Conservation (phyloP, 345 rosid species). For the Salix koriyanagi region DNA sequence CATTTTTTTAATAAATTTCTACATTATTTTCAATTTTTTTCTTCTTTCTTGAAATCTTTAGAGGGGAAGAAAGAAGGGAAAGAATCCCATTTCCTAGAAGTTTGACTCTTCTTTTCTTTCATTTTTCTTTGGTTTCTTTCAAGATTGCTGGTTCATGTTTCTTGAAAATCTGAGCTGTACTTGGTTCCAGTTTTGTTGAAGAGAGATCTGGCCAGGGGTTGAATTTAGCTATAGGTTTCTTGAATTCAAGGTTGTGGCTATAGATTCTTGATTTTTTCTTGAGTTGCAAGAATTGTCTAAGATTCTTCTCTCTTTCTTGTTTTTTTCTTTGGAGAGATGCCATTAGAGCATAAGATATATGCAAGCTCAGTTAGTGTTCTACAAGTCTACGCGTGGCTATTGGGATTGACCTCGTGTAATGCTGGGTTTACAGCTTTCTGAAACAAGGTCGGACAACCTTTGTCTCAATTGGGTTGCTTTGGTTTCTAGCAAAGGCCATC, state of each 20-base stretch:
- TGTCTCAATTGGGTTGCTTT: slow-evolving; percentile 36
- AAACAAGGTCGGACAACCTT: slow-evolving; percentile 24
- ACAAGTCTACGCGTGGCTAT: slow-evolving; percentile 9
- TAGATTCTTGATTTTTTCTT: slow-evolving; percentile 6
- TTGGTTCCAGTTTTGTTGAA: background rate
- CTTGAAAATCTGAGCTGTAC: background rate
- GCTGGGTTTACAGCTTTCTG: slow-evolving; percentile 21
- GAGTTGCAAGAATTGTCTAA: slow-evolving; percentile 9
- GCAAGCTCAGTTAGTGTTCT: background rate
- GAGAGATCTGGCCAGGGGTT: background rate
- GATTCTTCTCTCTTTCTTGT: slow-evolving; percentile 4
- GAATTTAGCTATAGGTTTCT: slow-evolving; percentile 12
- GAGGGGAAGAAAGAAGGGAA: slow-evolving; percentile 21
- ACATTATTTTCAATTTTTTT: background rate
- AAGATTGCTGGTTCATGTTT: background rate
- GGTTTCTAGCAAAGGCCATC: slow-evolving; percentile 38
- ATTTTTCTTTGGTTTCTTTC: slow-evolving; percentile 17
- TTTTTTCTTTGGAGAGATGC: slow-evolving; percentile 16
- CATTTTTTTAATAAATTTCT: slow-evolving; percentile 29
- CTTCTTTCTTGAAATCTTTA: slow-evolving; percentile 38
- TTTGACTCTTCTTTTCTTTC: slow-evolving; percentile 12
- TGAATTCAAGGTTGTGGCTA: background rate
- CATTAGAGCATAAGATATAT: background rate
- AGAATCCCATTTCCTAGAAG: slow-evolving; percentile 8
- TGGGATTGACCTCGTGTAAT: slow-evolving; percentile 36